Evolutionary conservation across 495 filamentous ascomycete genomes (phyloP).

Genomic region (Viridothelium virens): DNA sequence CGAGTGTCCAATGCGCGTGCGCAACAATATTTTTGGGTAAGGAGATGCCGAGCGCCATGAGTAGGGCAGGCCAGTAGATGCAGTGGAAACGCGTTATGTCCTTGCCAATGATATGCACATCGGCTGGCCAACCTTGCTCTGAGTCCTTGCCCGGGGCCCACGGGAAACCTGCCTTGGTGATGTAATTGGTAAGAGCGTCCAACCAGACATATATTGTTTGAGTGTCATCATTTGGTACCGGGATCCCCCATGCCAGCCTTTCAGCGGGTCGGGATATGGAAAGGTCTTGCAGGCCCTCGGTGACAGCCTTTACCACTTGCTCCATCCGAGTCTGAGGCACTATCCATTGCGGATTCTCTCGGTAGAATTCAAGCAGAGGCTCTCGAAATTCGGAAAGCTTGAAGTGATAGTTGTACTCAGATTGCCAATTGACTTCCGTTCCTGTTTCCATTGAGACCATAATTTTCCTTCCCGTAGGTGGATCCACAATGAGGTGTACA

Average conservation of each 20-base stretch:
- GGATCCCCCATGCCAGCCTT: constrained; percentile 81
- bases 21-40: constrained; percentile 75
- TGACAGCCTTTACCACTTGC: constrained; percentile 60
- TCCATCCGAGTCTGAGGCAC: constrained; percentile 57
- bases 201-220: constrained; percentile 99
- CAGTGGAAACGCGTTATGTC: constrained; percentile 94
- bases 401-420: constrained; percentile 94
- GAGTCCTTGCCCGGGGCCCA: constrained; percentile 56
- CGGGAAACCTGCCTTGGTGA: constrained; percentile 81
- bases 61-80: constrained; percentile 95
- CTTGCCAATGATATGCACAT: constrained; percentile 89
- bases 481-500: constrained; percentile 66
- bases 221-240: constrained; percentile 68
- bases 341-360: constrained; percentile 61
- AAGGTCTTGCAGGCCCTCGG: constrained; percentile 68
- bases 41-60: constrained; percentile 79
- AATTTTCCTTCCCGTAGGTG: constrained; percentile 68
- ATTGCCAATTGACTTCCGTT: constrained; percentile 87
- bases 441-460: constrained; percentile 83
- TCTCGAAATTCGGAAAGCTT: constrained; percentile 73
- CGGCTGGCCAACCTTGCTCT: constrained; percentile 72
- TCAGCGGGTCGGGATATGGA: constrained; percentile 77
- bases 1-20: constrained; percentile 93
- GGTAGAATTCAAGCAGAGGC: constrained; percentile 68
- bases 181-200: constrained; percentile 89